Evolutionary conservation across 2,329 filamentous ascomycete genomes (phyloP), one percentile per base, ranked within the genome.

Genomic region (Cordyceps pruinosa): DNA sequence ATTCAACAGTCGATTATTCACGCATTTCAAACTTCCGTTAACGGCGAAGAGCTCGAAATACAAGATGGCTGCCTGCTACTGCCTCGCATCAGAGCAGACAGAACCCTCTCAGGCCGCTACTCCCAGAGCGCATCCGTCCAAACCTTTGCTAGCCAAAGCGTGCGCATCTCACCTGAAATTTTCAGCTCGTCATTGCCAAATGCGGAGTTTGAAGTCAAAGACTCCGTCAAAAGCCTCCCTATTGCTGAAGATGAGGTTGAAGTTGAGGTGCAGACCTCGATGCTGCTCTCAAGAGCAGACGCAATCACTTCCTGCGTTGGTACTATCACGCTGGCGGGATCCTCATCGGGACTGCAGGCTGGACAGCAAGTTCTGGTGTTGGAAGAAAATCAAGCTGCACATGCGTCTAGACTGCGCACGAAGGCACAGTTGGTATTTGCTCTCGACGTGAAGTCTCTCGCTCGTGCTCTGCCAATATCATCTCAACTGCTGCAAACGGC

Each of bases 251-350:
- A 52, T 10, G 49, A 52, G 25, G 25, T 52, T 17, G 37, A 52
- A 32, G 37, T 52, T 7, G 26, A 28, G 6, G 49, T 52, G 9
- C 25, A 52, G n/a, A 42, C 49, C 0, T 52, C 49, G 2, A 32
- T 23, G 12, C 37, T 52, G 12, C 26, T 52, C 5, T 34, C 26
- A 1, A 35, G 26, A 10, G 25, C 37, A 8, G 37, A 52, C 10
- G 49, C 49, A 28, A 30, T 32, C n/a, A 52, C 49, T 3, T 52
- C 49, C 6, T 42, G 49, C 15, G 12, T 44, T n/a, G 49, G 49
- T 19, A 52, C 35, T 3, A 17, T 52, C 12, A 21, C 26, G 2
- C 21, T 12, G 2, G 49, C 25, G 1, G 49, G 35, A 4, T 10
- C 25, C 10, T 30, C 17, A 17, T 23, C 35, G 2, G 37, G 37